Evolutionary conservation across 306 rosid genomes (phyloP), one percentile per base, ranked within the genome.

Genomic region (Cucumis hystrix): DNA sequence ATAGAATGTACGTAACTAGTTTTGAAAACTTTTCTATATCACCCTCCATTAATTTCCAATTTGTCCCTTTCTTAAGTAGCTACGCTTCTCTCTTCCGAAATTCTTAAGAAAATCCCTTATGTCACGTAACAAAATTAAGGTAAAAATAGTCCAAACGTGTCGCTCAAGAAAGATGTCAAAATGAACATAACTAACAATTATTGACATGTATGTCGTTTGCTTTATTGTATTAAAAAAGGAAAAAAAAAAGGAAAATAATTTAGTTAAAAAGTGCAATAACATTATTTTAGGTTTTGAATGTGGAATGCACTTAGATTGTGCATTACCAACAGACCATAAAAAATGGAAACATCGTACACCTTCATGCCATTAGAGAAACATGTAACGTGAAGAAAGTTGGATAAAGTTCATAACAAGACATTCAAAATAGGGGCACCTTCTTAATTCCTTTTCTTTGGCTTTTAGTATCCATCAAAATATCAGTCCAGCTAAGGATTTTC

Each of bases 341-440:
- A 49, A 73, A 73, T 28, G 77, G 77, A 28, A 73, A 51, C 63
- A 52, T 52, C 18, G 63, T 73, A 49, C 75, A 70, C 6, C 9
- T 54, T 49, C 63, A 73, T 30, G 62, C 49, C 77, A 73, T 73
- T 73, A 52, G 30, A 52, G 62, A 12, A 73, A 73, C 77, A 73
- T 52, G 13, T 2, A 73, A 73, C 77, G 43, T 73, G 77, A 30
- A 16, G 2, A 72, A 51, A 33, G 37, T 10, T n/a, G 20, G 8
- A 72, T 8, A 52, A 72, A n/a, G 28, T 73, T 20, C 25, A 52
- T 33, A 49, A 54, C 61, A 51, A 16, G 45, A 28, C 56, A 73
- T 16, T 10, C 62, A 30, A 30, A 52, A 14, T 7, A 54, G 62
- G 76, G 60, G 7, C 39, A 43, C 57, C 57, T 7, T 45, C 75